Conservation (phyloP, 495 filamentous ascomycete species). For the Trichoderma reesei region DNA sequence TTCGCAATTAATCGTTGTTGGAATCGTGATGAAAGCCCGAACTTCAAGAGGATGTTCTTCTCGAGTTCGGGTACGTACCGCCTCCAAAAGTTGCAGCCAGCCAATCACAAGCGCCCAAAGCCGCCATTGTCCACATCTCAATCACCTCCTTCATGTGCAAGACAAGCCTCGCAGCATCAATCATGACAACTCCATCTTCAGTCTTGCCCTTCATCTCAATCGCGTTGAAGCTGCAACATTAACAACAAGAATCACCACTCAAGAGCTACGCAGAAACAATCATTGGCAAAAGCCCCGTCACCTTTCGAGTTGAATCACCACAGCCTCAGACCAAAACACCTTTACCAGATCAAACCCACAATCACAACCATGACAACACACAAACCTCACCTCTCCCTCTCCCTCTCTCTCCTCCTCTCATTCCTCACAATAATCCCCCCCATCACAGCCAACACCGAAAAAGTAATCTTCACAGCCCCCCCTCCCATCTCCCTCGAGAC, state of each 20-base stretch:
- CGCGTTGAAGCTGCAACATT: background rate
- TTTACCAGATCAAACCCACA: background rate
- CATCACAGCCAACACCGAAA: conserved; percentile 76
- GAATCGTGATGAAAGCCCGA: too few species aligned
- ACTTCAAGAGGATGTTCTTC: too few species aligned
- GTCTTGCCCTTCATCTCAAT: background rate
- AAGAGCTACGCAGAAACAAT: too few species aligned
- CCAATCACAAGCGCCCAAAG: background rate
- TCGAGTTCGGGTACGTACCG: background rate
- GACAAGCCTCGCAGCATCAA: background rate
- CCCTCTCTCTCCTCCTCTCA: background rate
- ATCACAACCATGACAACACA: background rate
- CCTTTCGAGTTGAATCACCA: background rate
- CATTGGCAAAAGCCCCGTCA: too few species aligned
- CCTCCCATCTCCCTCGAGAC: conserved; percentile 22
- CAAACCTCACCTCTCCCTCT: background rate
- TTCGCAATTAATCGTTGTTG: too few species aligned
- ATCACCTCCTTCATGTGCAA: background rate
- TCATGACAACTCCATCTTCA: background rate
- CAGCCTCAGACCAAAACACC: background rate
- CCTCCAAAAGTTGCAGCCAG: background rate
- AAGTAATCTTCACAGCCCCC: conserved; percentile 79
- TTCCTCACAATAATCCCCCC: background rate
- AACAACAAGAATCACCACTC: too few species aligned
- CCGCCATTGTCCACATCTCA: background rate